phyloP scores from a whole-genome alignment of 768 basidiomycete genomes.

The Hirschioporus abietinus region DNA sequence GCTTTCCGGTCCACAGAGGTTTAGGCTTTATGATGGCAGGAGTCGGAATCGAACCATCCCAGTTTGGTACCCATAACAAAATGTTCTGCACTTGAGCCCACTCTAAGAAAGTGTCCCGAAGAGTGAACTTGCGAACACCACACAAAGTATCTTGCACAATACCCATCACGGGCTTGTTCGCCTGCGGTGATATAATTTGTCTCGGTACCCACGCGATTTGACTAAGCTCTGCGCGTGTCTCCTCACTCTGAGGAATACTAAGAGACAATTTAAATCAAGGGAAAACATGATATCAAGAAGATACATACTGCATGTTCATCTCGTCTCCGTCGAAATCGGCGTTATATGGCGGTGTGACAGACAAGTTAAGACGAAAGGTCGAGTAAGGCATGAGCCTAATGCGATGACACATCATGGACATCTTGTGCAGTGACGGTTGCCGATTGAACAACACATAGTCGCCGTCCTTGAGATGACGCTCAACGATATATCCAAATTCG shows the following conservation, averaged over 20 bases:
- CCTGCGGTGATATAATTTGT: conserved; percentile 99
- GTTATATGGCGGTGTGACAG: conserved; percentile 97
- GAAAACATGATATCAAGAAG: neutral
- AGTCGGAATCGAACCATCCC: conserved; percentile 90
- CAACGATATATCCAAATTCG: conserved; percentile 98
- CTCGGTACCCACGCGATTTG: conserved; percentile 99
- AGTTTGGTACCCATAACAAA: conserved; percentile 94
- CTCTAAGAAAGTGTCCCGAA: conserved; percentile 93
- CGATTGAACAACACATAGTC: conserved; percentile 97
- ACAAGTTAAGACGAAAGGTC: conserved; percentile 96
- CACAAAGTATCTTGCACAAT: conserved; percentile 99
- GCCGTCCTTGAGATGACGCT: conserved; percentile 95
- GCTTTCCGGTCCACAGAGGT: conserved; percentile 97
- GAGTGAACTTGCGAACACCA: conserved; percentile 94
- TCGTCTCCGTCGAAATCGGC: conserved; percentile 99
- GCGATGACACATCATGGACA: conserved; percentile 99
- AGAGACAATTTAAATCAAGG: conserved; percentile 9
- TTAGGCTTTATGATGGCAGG: conserved; percentile 96
- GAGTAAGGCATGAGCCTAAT: conserved; percentile 98
- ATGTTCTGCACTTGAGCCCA: conserved; percentile 97
- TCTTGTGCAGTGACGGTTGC: conserved; percentile 97
- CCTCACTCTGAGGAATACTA: conserved; percentile 96
- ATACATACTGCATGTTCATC: conserved; percentile 99
- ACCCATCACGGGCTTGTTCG: conserved; percentile 99
- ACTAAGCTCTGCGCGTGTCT: conserved; percentile 95